phyloP scores from a whole-genome alignment of 2,329 filamentous ascomycete genomes.

The Exophiala spinifera region DNA sequence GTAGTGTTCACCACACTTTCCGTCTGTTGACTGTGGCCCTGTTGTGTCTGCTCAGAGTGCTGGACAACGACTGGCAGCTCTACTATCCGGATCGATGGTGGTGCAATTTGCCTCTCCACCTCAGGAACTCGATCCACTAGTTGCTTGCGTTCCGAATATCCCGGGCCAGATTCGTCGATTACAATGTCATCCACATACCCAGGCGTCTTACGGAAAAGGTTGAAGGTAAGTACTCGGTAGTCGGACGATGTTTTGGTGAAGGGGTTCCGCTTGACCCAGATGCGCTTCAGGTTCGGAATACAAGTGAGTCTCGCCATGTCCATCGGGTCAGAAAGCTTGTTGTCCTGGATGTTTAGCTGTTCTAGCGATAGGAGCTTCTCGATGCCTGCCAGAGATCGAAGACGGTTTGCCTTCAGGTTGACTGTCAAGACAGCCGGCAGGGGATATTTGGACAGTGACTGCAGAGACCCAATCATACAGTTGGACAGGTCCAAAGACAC shows the following conservation, averaged over 20 bases:
- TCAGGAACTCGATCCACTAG: constrained; percentile 78
- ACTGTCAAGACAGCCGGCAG: constrained; percentile 90
- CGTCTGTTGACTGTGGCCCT: constrained; percentile 6
- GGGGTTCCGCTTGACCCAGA: constrained; percentile 89
- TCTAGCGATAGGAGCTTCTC: constrained; percentile 87
- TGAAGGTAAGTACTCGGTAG: constrained; percentile 90
- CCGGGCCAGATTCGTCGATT: constrained; percentile 79
- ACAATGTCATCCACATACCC: constrained; percentile 88
- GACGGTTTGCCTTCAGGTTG: constrained; percentile 83
- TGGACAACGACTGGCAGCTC: constrained; percentile 19
- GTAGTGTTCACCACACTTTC: constrained; percentile 30
- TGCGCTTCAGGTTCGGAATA: constrained; percentile 85
- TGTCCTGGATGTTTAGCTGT: constrained; percentile 85
- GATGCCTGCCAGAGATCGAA: constrained; percentile 82
- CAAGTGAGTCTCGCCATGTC: constrained; percentile 86
- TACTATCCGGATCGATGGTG: constrained; percentile 40
- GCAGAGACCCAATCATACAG: constrained; percentile 95
- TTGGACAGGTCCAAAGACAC: constrained; percentile 89
- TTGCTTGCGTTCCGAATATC: constrained; percentile 79
- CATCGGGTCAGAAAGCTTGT: constrained; percentile 82
- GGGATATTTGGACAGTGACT: constrained; percentile 79
- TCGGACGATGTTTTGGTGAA: constrained; percentile 83
- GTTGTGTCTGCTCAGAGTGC: constrained; percentile 7
- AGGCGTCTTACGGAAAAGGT: constrained; percentile 84
- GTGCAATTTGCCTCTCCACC: constrained; percentile 57